Percentiles rank a stretch among this genome's conserved stretches.
Evolutionary conservation across 1,139 yeast species (phyloP).

Genomic region (Candida smagusa): DNA sequence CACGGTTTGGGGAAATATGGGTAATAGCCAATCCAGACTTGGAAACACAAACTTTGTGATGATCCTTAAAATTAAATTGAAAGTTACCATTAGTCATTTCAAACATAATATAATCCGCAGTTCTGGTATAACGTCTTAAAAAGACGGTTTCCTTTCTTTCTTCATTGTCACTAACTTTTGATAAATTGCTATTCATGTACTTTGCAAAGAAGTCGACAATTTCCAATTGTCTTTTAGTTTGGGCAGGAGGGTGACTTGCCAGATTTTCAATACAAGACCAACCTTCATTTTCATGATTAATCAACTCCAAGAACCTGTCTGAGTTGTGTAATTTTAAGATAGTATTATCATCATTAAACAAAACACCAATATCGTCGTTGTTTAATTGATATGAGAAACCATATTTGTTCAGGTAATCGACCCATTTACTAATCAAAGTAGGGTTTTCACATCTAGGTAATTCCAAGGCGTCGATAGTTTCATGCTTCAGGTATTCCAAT

Average conservation of each 20-base stretch:
- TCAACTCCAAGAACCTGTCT: slow-evolving; percentile 59
- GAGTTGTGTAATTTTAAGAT: slow-evolving; percentile 67
- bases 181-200: slow-evolving; percentile 77
- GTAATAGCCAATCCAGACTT: slow-evolving; percentile 75
- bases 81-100: slow-evolving; percentile 89
- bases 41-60: slow-evolving; percentile 80
- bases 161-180: slow-evolving; percentile 65
- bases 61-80: slow-evolving; percentile 95
- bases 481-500: slow-evolving; percentile 34
- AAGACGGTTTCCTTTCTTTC: slow-evolving; percentile 63
- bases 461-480: slow-evolving; percentile 32
- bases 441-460: slow-evolving; percentile 58
- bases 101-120: slow-evolving; percentile 81
- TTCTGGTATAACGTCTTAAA: slow-evolving; percentile 77
- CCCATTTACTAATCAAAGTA: slow-evolving; percentile 90
- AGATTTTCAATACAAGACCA: slow-evolving; percentile 72
- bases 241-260: slow-evolving; percentile 54
- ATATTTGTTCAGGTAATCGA: slow-evolving; percentile 92
- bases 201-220: slow-evolving; percentile 81
- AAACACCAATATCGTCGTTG: slow-evolving; percentile 88
- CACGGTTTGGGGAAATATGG: slow-evolving; percentile 75
- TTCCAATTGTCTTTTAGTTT: slow-evolving; percentile 68
- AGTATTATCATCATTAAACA: slow-evolving; percentile 80
- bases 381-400: slow-evolving; percentile 93
- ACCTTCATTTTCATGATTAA: slow-evolving; percentile 61